phyloP scores from a whole-genome alignment of 2,329 filamentous ascomycete genomes.

The Rhinocladiella similis region DNA sequence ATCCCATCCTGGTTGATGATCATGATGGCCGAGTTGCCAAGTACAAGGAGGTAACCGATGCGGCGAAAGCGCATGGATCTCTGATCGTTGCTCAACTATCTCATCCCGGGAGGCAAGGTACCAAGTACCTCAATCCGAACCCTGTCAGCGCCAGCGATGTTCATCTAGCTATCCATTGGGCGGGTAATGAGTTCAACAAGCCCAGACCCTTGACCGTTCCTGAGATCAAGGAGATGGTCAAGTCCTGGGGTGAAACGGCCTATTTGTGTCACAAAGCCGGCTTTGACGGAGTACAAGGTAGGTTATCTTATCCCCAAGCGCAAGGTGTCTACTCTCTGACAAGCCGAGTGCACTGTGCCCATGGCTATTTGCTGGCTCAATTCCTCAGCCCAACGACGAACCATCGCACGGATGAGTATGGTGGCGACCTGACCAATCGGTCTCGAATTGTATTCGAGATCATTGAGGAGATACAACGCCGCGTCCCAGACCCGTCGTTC shows the following conservation, averaged over 20 bases:
- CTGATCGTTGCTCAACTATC: slow-evolving; percentile 61
- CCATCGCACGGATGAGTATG: slow-evolving; percentile 30
- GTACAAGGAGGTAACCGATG: slow-evolving; percentile 58
- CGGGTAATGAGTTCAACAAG: slow-evolving; percentile 37
- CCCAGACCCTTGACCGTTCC: slow-evolving; percentile 34
- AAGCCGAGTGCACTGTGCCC: slow-evolving; percentile 29
- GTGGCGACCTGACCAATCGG: slow-evolving; percentile 64
- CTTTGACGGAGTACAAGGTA: slow-evolving; percentile 27
- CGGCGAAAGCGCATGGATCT: slow-evolving; percentile 57
- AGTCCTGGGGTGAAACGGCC: slow-evolving; percentile 20
- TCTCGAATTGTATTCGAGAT: slow-evolving; percentile 60
- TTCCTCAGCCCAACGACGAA: slow-evolving; percentile 32
- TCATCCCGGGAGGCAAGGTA: slow-evolving; percentile 62
- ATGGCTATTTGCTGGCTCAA: slow-evolving; percentile 32
- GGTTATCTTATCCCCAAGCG: too few species aligned
- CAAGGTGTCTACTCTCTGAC: not conserved
- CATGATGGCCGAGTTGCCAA: slow-evolving; percentile 58
- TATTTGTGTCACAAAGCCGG: slow-evolving; percentile 26
- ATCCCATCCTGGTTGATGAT: slow-evolving; percentile 58
- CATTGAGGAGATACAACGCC: slow-evolving; percentile 31
- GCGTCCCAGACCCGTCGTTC: slow-evolving; percentile 21
- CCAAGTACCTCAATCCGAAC: slow-evolving; percentile 46
- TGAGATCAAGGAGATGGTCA: slow-evolving; percentile 28
- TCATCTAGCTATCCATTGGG: slow-evolving; percentile 41
- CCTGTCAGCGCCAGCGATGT: slow-evolving; percentile 55